Evolutionary conservation across 192 early-diverging fungal genomes (phyloP), one percentile per base, ranked within the genome.

Genomic region (Obelidium mucronatum): DNA sequence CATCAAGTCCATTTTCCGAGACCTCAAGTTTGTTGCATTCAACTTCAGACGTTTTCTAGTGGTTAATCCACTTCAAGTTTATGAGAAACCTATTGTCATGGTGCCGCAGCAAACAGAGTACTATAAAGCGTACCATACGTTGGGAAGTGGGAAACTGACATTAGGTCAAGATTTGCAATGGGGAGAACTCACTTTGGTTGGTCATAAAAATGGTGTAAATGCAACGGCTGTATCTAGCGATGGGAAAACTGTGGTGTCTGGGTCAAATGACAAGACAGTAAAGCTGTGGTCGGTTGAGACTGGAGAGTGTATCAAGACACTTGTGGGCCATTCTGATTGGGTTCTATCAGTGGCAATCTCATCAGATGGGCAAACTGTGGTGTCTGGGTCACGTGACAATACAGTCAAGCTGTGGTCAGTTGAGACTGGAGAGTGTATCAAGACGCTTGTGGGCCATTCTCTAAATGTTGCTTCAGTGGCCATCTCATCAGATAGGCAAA

Each of bases 361-460:
- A 8, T 30, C 44, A 0, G 66, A 51, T 3, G 0, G 26, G 17
- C 13, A 1, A 24, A 52, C 28, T 68, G 34, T 37, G 61, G 71
- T 78, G 2, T 74, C 70, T 44, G 69, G 71, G n/a, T 35, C 62
- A 0, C 28, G 24, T 67, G 77, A 74, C 40, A 74, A 62, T 0
- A 77, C 66, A 22, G 65, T 70, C n/a, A 75, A 75, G 35, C 34
- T 79, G 22, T 77, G 77, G 77, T 62, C 76, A 51, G 42, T 67
- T 2, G 34, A 56, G 4, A 80, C 75, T 19, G 39, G 61, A 35
- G 53, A 72, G n/a, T 62, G 67, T 24, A 8, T 76, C 30, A 62
- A 78, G 40, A 72, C 35, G 8, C 73, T 79, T 69, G 77, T 77
- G 24, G n/a, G n/a, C n/a, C 81, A 83, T 63, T 65, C 36, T 11